Evolutionary conservation across 768 basidiomycete genomes (phyloP).

Genomic region (Gelatoporia subvermispora): DNA sequence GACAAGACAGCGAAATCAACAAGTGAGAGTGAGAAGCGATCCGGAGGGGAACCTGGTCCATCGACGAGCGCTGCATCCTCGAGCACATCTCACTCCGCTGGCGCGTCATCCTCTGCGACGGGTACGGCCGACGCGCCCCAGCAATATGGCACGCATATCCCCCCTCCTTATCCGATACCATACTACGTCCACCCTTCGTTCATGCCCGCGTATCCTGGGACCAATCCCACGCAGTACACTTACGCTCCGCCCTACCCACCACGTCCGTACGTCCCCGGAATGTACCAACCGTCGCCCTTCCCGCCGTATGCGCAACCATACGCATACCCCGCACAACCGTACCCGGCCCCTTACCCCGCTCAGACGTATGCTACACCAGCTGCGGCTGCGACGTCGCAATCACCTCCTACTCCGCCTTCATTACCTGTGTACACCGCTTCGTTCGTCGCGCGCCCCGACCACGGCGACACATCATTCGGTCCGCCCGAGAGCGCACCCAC

Average conservation of each 20-base stretch:
- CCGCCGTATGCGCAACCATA: constrained; percentile 12
- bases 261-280: background rate
- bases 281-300: constrained; percentile 4
- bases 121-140: background rate
- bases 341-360: background rate
- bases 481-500: background rate
- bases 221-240: constrained; percentile 13
- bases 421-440: constrained; percentile 6
- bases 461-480: background rate
- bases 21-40: too few species aligned
- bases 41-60: too few species aligned
- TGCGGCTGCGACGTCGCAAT: background rate
- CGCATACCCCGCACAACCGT: constrained; percentile 10
- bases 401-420: constrained; percentile 3
- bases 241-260: background rate
- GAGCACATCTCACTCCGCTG: too few species aligned
- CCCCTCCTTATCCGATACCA: constrained; percentile 19
- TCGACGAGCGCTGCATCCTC: too few species aligned
- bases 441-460: background rate
- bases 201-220: constrained; percentile 23
- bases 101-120: background rate
- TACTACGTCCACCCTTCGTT: constrained; percentile 36
- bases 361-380: constrained; percentile 1
- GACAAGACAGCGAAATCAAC: background rate
- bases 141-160: background rate